A percentile compares a stretch with the other conserved stretches of the same genome.
These are phyloP conservation scores for Lophiostoma macrostomum DNA, from an alignment of 495 filamentous ascomycete species.

Conservation along the genomic window DNA sequence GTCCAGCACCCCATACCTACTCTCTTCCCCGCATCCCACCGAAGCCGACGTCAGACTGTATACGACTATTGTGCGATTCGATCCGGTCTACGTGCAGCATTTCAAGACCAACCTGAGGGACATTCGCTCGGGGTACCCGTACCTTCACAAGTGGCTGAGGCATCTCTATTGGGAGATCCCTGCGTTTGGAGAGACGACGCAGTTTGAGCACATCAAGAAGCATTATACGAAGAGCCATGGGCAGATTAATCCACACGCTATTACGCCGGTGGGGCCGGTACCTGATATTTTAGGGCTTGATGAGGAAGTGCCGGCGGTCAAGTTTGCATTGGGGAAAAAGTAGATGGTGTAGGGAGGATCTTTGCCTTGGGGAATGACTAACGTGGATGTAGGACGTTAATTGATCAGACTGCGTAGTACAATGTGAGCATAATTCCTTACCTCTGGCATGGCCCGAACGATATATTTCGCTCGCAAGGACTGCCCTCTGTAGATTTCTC, in stretches of 20 bases:
- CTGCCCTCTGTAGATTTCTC: too few relatives aligned
- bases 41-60: conserved; percentile 81
- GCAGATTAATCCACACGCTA: conserved; percentile 61
- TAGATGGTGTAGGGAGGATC: too few relatives aligned
- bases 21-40: conserved; percentile 62
- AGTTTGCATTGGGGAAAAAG: conserved; percentile 36
- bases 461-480: too few relatives aligned
- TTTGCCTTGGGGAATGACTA: too few relatives aligned
- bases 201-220: conserved; percentile 70
- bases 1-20: conserved; percentile 61
- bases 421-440: too few relatives aligned
- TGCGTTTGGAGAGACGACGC: conserved; percentile 60
- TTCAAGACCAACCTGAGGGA: conserved; percentile 90
- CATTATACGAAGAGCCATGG: conserved; percentile 70
- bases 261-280: conserved; percentile 64
- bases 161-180: conserved; percentile 65
- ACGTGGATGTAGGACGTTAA: too few relatives aligned
- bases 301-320: conserved; percentile 58
- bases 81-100: conserved; percentile 86
- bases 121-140: conserved; percentile 73
- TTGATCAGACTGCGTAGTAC: too few relatives aligned
- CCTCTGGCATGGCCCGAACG: too few relatives aligned
- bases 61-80: conserved; percentile 82
- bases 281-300: conserved; percentile 61
- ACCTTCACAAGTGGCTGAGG: conserved; percentile 65